Evolutionary conservation across 1,284 basidiomycete species (phyloP).

Genomic region (Ganoderma leucocontextum): DNA sequence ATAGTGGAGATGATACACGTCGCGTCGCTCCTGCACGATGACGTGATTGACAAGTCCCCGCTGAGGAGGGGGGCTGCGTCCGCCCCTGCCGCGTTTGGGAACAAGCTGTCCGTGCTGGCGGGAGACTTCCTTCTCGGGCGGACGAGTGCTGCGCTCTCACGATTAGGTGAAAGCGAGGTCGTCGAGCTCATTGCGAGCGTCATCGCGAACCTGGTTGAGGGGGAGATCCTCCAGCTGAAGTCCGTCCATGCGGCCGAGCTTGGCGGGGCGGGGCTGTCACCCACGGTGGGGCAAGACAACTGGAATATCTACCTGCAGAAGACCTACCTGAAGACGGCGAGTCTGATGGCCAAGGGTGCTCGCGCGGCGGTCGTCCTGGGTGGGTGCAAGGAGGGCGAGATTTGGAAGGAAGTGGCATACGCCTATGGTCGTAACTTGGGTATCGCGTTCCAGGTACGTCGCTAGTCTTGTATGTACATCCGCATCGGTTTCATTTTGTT

Average conservation of each 20-base stretch:
- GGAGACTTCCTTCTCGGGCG: constrained; percentile 97
- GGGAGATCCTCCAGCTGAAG: constrained; percentile 92
- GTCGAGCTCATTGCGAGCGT: constrained; percentile 94
- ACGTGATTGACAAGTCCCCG: constrained; percentile 89
- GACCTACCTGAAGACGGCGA: constrained; percentile 97
- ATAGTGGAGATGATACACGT: constrained; percentile 99
- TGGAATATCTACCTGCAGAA: constrained; percentile 94
- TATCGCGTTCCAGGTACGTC: constrained; percentile 90
- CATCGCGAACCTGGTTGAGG: constrained; percentile 95
- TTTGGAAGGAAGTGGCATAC: constrained; percentile 95
- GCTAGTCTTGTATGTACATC: too few relatives aligned
- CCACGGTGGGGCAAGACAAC: constrained; percentile 53
- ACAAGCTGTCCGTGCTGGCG: constrained; percentile 93
- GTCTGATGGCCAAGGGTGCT: constrained; percentile 93
- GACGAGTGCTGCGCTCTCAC: constrained; percentile 87
- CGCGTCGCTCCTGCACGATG: constrained; percentile 95
- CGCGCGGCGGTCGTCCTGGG: constrained; percentile 91
- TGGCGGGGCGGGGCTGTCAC: constrained; percentile 37
- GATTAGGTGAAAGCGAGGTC: constrained; percentile 89
- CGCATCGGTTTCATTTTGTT: not conserved
- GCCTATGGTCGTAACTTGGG: constrained; percentile 91
- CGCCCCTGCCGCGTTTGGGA: constrained; percentile 91
- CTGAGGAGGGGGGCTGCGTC: constrained; percentile 85
- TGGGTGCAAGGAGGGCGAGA: constrained; percentile 82
- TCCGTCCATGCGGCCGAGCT: constrained; percentile 50